Percentiles rank a stretch among this genome's conserved stretches.
phyloP scores from a whole-genome alignment of 1,284 basidiomycete species.

The Trichosporon inkin region DNA sequence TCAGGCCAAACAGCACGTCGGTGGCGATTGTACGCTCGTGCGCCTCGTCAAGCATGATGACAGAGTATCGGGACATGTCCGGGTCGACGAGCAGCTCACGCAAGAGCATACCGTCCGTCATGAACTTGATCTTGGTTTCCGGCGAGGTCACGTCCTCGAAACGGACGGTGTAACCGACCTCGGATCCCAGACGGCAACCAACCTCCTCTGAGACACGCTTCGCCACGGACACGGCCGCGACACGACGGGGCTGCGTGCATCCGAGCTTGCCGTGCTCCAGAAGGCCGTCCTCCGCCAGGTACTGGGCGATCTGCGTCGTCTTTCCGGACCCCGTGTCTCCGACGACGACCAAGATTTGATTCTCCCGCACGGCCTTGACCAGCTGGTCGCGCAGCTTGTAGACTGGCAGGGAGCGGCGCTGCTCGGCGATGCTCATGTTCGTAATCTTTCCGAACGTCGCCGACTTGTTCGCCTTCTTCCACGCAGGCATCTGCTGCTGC shows the following conservation, averaged over 20 bases:
- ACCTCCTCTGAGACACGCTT: conserved; percentile 98
- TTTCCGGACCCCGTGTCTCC: conserved; percentile 93
- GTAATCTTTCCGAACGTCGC: conserved; percentile 92
- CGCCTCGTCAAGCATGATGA: conserved; percentile 97
- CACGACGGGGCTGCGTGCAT: conserved; percentile 96
- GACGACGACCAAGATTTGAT: conserved; percentile 90
- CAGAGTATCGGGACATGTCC: conserved; percentile 84
- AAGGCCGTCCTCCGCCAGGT: conserved; percentile 81
- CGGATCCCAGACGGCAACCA: conserved; percentile 90
- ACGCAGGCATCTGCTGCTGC: conserved; percentile 70
- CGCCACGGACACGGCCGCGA: conserved; percentile 98
- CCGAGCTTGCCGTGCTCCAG: conserved; percentile 85
- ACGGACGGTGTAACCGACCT: conserved; percentile 97
- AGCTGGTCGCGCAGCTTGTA: conserved; percentile 92
- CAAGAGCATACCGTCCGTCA: conserved; percentile 99
- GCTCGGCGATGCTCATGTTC: conserved; percentile 84
- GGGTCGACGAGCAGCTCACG: conserved; percentile 95
- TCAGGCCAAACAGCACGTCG: conserved; percentile 91
- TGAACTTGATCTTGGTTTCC: conserved; percentile 98
- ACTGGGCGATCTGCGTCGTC: conserved; percentile 92
- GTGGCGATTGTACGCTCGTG: conserved; percentile 98
- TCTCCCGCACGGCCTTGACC: conserved; percentile 87
- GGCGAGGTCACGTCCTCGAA: conserved; percentile 98
- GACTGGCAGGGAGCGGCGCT: conserved; percentile 84
- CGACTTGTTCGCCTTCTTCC: conserved; percentile 97